Percentiles rank a stretch among this genome's conserved stretches.
These are phyloP conservation scores for Medicago truncatula DNA, from an alignment of 306 rosid species.

Conservation along the genomic window MtrunA17r5.0-ANR NC_053046.1:28728001-28728500, in stretches of 20 bases:
- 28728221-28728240: slow-evolving; percentile 75
- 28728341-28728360: slow-evolving; percentile 10
- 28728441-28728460: slow-evolving; percentile 13
- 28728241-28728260: slow-evolving; percentile 84
- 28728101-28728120: slow-evolving; percentile 3
- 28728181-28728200: slow-evolving; percentile 45
- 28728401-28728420: slow-evolving; percentile 28
- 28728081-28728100: slow-evolving; percentile 20
- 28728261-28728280: slow-evolving; percentile 97
- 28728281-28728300: slow-evolving; percentile 78
- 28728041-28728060: slow-evolving; percentile 16
- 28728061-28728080: slow-evolving; percentile 30
- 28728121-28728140: slow-evolving; percentile 5
- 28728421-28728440: slow-evolving; percentile 31
- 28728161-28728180: slow-evolving; percentile 14
- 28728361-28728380: slow-evolving; percentile 5
- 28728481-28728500: slow-evolving; percentile 13
- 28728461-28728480: slow-evolving; percentile 31
- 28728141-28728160: slow-evolving; percentile 27
- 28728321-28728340: neutral
- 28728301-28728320: slow-evolving; percentile 30
- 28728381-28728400: slow-evolving; percentile 29
- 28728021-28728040: neutral
- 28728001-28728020: slow-evolving; percentile 5
- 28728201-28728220: slow-evolving; percentile 77